Base-by-base conservation (phyloP, 2,329 filamentous ascomycete genomes). In the Xylariaceae sp. region DNA sequence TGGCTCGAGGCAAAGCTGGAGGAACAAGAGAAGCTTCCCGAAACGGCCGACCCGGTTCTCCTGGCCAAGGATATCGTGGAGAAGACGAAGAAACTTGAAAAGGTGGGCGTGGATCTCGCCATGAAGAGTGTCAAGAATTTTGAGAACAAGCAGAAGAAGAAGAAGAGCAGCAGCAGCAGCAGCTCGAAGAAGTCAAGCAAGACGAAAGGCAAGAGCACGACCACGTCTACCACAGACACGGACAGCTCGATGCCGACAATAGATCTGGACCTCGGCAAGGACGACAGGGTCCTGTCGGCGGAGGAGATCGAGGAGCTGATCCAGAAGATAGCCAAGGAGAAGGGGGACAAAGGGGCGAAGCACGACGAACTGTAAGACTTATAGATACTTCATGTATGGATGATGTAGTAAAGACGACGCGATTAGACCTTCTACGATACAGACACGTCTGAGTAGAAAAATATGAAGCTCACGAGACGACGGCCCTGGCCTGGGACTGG, bases 1-100 rank as follows among this genome's bases (percentile, higher is more conserved):
- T 98, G 90, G 90, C 68, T 98, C 14, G 72, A 78, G 19, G 73
- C 82, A 44, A 81, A 83, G 53, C 61, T 84, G 30, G 65, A 70
- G 3, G 71, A 73, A 47, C 90, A 96, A 59, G 74, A 78, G 19
- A 79, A 76, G 46, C 74, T 94, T 3, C 64, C 70, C 12, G 61
- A 68, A 2, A 77, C 78, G 2, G 84, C 86, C 8, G 79, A 96
- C 45, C 84, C 87, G 0, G 79, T 80, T 5, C 67, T 94, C 7
- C 70, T 81, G 1, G 65, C 78, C 44, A 79, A 80, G 51, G 89
- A 94, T 18, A 59, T 94, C 19, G 65, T 77, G 37, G 68, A 67
- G 16, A 82, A 81, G 58, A 71, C 78, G 12, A 75, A 79, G 49
- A 75, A 83, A 55, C 70, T 96, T 5, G 77, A 82, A 54, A 78